Base-by-base conservation (phyloP, 2,329 filamentous ascomycete species). In the Metarhizium album region DNA sequence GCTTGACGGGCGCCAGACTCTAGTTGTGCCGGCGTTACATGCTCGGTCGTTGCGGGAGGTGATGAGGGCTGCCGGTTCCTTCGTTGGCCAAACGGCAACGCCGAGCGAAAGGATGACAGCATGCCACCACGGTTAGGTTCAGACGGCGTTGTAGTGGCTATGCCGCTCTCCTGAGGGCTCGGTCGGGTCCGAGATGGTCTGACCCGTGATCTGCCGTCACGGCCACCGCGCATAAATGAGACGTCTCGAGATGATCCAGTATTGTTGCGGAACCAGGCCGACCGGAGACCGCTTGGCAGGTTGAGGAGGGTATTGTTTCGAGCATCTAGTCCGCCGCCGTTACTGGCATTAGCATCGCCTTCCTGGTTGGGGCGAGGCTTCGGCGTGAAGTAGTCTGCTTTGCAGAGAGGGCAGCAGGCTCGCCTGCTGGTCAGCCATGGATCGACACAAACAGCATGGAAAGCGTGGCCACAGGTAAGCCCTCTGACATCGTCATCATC, bases 361-460 rank as follows among this genome's bases (percentile, higher is more conserved):
- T 70, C 67, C 11, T 71, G 67, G 9, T 67, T 64, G 3, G 86
- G 75, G 16, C 89, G 86, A 47, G 90, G 88, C 70, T 97, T 97
- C 0, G 93, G 91, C 2, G 89, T 84, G 67, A 95, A 97, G 67
- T 97, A 98, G 64, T 98, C 93, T 40, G 91, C 88, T 71, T 98
- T 98, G 75, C 93, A 98, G 6, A 98, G 82, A 5, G 93, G 93
- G 66, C 93, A 98, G 73, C 91, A 97, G 24, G 93, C 93, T 57
- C 91, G 84, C 55, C 93, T 82, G 63, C 87, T 90, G 9, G 93
- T 98, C 56, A 98, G 73, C 93, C 93, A 98, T 11, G 93, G 93
- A 60, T 98, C 93, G 46, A 98, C 81, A 64, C 93, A 98, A 38
- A 86, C 87, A 47, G 90, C 90, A 66, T 98, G 93, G 79, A 97